These are phyloP conservation scores for Hyphopichia buzzinii DNA, from an alignment of 1,139 yeast species.

Conservation along the genomic window DNA sequence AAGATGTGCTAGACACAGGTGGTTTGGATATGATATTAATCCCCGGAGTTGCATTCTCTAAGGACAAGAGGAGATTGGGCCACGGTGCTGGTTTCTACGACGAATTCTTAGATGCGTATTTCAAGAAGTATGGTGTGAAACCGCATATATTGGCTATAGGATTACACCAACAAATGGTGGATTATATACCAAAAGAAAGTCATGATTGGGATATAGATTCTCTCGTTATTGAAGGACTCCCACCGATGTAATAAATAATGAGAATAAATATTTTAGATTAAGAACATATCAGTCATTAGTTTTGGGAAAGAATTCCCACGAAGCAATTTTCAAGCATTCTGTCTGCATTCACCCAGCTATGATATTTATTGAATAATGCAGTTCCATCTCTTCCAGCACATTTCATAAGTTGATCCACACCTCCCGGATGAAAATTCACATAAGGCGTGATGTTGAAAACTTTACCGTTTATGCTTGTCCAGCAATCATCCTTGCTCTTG, in stretches of 20 bases:
- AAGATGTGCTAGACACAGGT: conserved; percentile 33
- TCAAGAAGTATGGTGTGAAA: conserved; percentile 21
- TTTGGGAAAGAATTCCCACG: conserved; percentile 52
- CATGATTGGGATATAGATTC: conserved; percentile 72
- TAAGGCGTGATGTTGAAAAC: conserved; percentile 86
- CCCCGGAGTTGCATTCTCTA: conserved; percentile 84
- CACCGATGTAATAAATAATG: conserved; percentile 1
- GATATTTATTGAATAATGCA: conserved; percentile 71
- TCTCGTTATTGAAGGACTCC: conserved; percentile 36
- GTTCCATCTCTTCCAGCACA: conserved; percentile 90
- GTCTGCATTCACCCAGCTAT: conserved; percentile 88
- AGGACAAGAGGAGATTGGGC: conserved; percentile 61
- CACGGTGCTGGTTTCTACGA: conserved; percentile 96
- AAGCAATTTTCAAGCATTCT: conserved; percentile 74
- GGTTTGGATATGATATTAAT: conserved; percentile 68
- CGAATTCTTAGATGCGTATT: conserved; percentile 60
- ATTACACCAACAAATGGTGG: conserved; percentile 63
- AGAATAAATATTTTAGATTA: too few species aligned
- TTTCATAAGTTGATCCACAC: conserved; percentile 70
- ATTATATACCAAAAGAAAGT: conserved; percentile 56
- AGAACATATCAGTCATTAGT: conserved; percentile 1
- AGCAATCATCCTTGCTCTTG: conserved; percentile 60
- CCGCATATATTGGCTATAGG: conserved; percentile 69
- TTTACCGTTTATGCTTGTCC: conserved; percentile 81
- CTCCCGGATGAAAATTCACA: conserved; percentile 90